Percentiles rank a stretch among this genome's conserved stretches.
Evolutionary conservation across 2,329 filamentous ascomycete species (phyloP).

Genomic region (Zelopaecilomyces penicillatus): DNA sequence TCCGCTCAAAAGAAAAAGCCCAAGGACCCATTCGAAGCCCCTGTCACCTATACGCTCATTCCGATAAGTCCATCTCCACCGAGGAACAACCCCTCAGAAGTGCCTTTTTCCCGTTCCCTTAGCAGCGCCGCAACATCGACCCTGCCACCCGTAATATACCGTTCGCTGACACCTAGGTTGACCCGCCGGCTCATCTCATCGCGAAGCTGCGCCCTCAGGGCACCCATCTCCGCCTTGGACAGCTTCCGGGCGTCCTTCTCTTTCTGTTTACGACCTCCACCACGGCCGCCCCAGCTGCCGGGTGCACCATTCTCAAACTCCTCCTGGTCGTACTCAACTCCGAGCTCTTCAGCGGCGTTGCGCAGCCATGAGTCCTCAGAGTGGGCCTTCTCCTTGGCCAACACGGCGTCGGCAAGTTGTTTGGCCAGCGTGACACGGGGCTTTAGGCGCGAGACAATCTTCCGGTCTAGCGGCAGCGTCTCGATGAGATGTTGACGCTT

Average conservation of each 20-base stretch:
- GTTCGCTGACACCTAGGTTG: constrained; percentile 81
- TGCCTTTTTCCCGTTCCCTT: constrained; percentile 45
- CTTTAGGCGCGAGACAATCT: constrained; percentile 66
- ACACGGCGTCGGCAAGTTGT: constrained; percentile 69
- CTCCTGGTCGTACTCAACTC: constrained; percentile 87
- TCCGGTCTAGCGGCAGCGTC: constrained; percentile 75
- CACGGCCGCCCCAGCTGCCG: constrained; percentile 57
- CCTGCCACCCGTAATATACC: constrained; percentile 73
- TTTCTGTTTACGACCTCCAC: constrained; percentile 64
- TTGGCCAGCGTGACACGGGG: constrained; percentile 76
- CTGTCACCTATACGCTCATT: constrained; percentile 1
- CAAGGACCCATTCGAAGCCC: too few species aligned
- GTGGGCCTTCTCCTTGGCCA: constrained; percentile 80
- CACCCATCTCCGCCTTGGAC: constrained; percentile 65
- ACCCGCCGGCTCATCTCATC: constrained; percentile 63
- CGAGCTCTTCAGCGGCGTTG: constrained; percentile 80
- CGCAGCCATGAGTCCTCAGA: constrained; percentile 80
- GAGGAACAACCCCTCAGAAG: constrained; percentile 23
- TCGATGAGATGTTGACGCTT: constrained; percentile 60
- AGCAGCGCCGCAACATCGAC: constrained; percentile 72
- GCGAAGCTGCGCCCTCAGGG: constrained; percentile 63
- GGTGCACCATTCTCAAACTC: constrained; percentile 73
- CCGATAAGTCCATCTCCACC: constrained; percentile 31
- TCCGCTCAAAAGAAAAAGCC: too few species aligned
- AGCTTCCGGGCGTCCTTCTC: constrained; percentile 60